Evolutionary conservation across 169 alveolate species (phyloP), one percentile per base, ranked within the genome.

Genomic region (Plasmodium fragile): DNA sequence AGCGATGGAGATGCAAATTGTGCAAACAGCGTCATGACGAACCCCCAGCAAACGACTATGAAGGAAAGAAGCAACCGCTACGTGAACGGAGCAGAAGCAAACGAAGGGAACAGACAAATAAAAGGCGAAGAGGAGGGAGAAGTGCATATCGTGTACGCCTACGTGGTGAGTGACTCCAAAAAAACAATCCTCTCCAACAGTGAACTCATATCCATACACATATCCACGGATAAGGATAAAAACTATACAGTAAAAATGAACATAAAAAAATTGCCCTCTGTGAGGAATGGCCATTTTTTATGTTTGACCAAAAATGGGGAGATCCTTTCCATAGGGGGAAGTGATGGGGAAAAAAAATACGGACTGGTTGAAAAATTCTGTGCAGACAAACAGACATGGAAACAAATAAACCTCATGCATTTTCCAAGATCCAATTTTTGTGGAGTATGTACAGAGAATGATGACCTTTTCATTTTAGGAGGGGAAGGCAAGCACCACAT

Each of bases 381-480:
- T 53, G 52, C 18, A 16, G 90, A 72, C 43, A 79, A 89, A 55
- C 81, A 89, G 81, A 89, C 71, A 41, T 89, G 94, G 94, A 77
- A 89, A 79, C 94, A 89, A 79, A 89, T 80, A 89, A 89, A 89
- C 39, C 43, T 89, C 22, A 89, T 89, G 84, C 94, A 89, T 43
- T 89, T 89, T 89, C 71, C 94, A 16, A 77, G 94, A 79, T 89
- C 94, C n/a, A 89, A 52, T 79, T 89, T 89, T 79, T 89, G 94
- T 49, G 94, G 94, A 55, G 41, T 89, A 65, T 89, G 94, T 78
- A 89, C 94, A 16, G 94, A 80, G 10, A 75, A 89, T 79, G 81
- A 89, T 79, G 71, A 89, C 81, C 73, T 89, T 25, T 79, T 59
- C 71, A 55, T 89, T 39, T 89, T 89, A 89, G 94, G 94, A 13